Conservation (phyloP, 257 asterid genomes). For the Solanum ossicruentum region DNA sequence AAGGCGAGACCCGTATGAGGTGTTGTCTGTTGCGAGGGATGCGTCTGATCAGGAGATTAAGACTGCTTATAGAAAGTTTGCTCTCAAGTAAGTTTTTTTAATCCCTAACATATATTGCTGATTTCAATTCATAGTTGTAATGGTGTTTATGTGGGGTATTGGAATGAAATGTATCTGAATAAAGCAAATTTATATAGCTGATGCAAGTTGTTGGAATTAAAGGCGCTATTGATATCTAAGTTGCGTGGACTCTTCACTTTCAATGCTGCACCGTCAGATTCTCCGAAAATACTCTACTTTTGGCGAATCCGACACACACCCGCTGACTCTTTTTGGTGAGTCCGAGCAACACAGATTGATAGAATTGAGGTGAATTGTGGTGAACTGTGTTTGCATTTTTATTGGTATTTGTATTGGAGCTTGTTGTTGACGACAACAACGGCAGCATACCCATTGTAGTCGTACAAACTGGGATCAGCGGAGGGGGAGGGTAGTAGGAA, state of each 20-base stretch:
- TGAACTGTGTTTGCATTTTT: not conserved
- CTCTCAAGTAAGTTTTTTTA: slow-evolving; percentile 57
- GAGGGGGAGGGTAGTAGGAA: too few species aligned
- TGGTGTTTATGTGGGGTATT: not conserved
- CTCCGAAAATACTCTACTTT: too few species aligned
- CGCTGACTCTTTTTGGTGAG: too few species aligned
- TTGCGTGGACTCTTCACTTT: too few species aligned
- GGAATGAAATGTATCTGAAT: not conserved
- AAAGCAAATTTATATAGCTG: not conserved
- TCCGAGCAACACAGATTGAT: too few species aligned
- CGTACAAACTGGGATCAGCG: too few species aligned
- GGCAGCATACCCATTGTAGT: too few species aligned
- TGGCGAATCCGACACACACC: too few species aligned
- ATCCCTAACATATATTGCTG: not conserved
- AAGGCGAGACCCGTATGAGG: slow-evolving; percentile 95
- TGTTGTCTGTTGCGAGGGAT: slow-evolving; percentile 70
- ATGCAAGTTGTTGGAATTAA: not conserved
- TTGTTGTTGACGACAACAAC: not conserved
- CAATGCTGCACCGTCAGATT: too few species aligned
- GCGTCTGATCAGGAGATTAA: slow-evolving; percentile 94
- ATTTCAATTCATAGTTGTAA: not conserved
- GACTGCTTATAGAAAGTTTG: slow-evolving; percentile 95
- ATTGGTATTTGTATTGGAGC: not conserved
- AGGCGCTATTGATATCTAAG: not conserved
- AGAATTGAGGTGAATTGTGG: not conserved